A percentile compares a stretch with the other conserved stretches of the same genome.
Evolutionary conservation across 768 basidiomycete species (phyloP).

Genomic region (Trametes cingulata): DNA sequence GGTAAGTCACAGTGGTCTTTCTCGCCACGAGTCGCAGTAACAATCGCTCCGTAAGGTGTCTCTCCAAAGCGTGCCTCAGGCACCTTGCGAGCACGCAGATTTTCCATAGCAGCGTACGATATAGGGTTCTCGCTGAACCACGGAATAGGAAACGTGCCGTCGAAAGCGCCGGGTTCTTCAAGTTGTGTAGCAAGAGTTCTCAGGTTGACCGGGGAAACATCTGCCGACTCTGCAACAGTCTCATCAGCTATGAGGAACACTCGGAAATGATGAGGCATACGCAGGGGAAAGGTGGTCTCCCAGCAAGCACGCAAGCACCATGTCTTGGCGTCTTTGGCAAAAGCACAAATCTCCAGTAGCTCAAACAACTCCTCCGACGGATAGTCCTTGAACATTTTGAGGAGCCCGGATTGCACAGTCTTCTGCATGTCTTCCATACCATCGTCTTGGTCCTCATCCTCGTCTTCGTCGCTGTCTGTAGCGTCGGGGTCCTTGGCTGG

Average conservation of each 20-base stretch:
- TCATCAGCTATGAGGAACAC: no score
- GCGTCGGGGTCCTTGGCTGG: not conserved
- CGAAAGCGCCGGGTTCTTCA: no score
- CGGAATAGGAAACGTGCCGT: no score
- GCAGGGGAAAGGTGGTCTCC: not conserved
- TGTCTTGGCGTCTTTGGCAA: constrained; percentile 21
- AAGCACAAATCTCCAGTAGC: constrained; percentile 24
- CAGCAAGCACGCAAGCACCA: not conserved
- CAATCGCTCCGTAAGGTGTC: constrained; percentile 10
- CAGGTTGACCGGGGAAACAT: not conserved
- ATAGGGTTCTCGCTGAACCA: not conserved
- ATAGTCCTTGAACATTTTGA: constrained; percentile 13
- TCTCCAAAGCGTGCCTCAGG: not conserved
- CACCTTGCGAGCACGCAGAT: not conserved
- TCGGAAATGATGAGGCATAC: not conserved
- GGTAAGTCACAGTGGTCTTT: constrained; percentile 27
- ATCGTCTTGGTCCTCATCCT: not conserved
- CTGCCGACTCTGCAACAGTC: no score
- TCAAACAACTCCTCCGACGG: constrained; percentile 25
- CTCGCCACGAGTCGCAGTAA: constrained; percentile 23
- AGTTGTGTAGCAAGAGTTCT: no score
- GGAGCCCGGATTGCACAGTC: not conserved
- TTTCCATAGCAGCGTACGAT: not conserved
- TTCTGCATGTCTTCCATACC: constrained; percentile 9
- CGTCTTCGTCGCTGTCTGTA: not conserved